Percentiles rank a stretch among this genome's conserved stretches.
Evolutionary conservation across 768 basidiomycete species (phyloP).

Genomic region (Agrocybe chaxingu): DNA sequence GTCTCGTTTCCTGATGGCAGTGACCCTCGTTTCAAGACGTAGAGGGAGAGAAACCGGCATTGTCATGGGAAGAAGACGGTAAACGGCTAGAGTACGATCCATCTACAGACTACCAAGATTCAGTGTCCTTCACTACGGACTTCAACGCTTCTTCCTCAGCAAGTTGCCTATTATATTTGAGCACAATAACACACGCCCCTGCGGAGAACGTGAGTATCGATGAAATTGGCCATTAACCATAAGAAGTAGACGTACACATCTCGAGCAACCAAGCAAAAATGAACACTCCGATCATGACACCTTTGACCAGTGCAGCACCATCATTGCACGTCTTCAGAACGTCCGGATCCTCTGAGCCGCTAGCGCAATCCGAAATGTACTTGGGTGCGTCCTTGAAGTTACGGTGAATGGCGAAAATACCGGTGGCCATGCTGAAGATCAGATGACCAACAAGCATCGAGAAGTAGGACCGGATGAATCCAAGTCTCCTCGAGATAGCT

Average conservation of each 20-base stretch:
- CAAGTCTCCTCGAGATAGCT: constrained; percentile 35
- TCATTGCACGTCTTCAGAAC: constrained; percentile 34
- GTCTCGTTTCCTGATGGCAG: no score
- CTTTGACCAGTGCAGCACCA: constrained; percentile 38
- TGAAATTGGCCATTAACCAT: not conserved
- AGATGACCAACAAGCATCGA: constrained; percentile 39
- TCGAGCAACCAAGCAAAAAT: constrained; percentile 45
- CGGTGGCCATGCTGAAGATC: constrained; percentile 40
- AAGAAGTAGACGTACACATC: constrained; percentile 34
- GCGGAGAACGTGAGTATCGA: constrained; percentile 4
- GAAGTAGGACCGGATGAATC: constrained; percentile 41
- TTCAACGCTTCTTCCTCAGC: constrained; percentile 38
- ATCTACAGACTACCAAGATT: constrained; percentile 33
- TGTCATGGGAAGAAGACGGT: no score
- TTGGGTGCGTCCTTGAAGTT: constrained; percentile 38
- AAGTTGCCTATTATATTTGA: constrained; percentile 41
- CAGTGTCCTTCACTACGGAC: constrained; percentile 39
- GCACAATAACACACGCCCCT: constrained; percentile 49
- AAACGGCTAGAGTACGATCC: not conserved
- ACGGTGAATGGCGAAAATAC: constrained; percentile 40
- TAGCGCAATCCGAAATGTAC: constrained; percentile 35
- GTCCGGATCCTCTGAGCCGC: constrained; percentile 24
- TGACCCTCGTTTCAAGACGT: no score
- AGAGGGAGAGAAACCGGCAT: no score
- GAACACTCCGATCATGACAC: constrained; percentile 38